Base-by-base conservation (phyloP, 306 rosid species). In the Vigna hirtella region DNA sequence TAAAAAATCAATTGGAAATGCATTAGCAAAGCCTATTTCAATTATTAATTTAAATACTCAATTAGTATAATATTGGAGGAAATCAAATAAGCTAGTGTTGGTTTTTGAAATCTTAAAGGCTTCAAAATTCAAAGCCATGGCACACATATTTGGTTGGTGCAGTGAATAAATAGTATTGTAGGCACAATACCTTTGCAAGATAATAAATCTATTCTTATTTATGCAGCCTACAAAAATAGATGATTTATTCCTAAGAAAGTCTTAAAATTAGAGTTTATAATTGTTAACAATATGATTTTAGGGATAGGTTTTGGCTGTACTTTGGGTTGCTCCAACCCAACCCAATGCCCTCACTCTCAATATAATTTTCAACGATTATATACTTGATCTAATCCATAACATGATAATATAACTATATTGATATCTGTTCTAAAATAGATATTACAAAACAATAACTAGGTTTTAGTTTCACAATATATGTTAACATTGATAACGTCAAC, bases 111-210 rank as follows among this genome's bases (percentile, higher is more conserved):
- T 50, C 63, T 43, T 42, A 12, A 49, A 56, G 66, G 47, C 18
- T 50, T 83, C 70, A 51, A 63, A 42, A 9, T 47, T 32, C 69
- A 72, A 58, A 26, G 28, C 52, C 42, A 63, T 9, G 9, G 24
- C 32, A 67, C 56, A 40, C 45, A 47, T 3, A 6, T 36, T 48
- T 59, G 22, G 26, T 24, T 62, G 40, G 72, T 28, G 40, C 32
- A 66, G 43, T 30, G 45, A 58, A 57, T 20, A 71, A 18, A 18
- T 48, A 32, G 16, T 51, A 49, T 47, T 22, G 53, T 52, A 66
- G 16, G 73, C 1, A 22, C 34, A 62, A 77, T 14, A 30, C 14
- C 17, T 20, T 24, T 48, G 10, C 24, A 49, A 65, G 20, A 56
- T 78, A 22, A 68, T 14, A 51, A 36, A 61, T 11, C 12, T 51